Conservation (phyloP, 2,329 filamentous ascomycete genomes). For the Stagonosporopsis cucurbitacearum region DNA sequence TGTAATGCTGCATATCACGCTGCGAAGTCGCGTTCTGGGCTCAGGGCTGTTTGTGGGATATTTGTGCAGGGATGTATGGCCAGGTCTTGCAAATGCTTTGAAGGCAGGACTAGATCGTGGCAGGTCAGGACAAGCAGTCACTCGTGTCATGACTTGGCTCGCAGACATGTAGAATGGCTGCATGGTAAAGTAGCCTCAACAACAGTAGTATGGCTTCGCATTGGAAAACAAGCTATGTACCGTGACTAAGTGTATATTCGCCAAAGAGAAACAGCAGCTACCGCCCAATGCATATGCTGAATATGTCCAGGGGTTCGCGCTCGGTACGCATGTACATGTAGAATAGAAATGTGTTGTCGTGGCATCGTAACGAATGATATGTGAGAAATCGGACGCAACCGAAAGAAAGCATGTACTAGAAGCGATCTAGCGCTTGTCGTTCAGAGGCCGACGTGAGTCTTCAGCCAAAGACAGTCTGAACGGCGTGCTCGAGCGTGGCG, state of each 20-base stretch:
- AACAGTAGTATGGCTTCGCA: neutral
- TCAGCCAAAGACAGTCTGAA: constrained; percentile 35
- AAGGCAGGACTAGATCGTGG: neutral
- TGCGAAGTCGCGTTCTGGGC: neutral
- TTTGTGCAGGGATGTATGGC: neutral
- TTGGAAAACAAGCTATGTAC: constrained; percentile 4
- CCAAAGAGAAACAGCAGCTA: constrained; percentile 12
- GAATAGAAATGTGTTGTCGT: constrained; percentile 1
- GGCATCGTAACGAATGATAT: constrained; percentile 1
- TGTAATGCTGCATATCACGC: constrained; percentile 9
- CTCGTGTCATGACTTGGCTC: no score
- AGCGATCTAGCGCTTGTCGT: neutral
- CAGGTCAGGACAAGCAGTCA: neutral
- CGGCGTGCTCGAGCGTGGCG: constrained; percentile 33
- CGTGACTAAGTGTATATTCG: constrained; percentile 10
- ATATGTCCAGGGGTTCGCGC: neutral
- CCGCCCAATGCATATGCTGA: constrained; percentile 10
- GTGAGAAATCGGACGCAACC: neutral
- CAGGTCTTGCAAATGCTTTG: neutral
- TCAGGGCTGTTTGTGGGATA: neutral
- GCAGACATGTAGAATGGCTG: neutral
- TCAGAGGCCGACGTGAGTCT: neutral
- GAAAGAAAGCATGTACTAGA: constrained; percentile 8
- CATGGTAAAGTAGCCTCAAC: neutral
- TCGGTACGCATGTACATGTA: neutral